A percentile compares a stretch with the other conserved stretches of the same genome.
phyloP scores from a whole-genome alignment of 176 grass and related monocot species.

The Aegilops longissima region DNA sequence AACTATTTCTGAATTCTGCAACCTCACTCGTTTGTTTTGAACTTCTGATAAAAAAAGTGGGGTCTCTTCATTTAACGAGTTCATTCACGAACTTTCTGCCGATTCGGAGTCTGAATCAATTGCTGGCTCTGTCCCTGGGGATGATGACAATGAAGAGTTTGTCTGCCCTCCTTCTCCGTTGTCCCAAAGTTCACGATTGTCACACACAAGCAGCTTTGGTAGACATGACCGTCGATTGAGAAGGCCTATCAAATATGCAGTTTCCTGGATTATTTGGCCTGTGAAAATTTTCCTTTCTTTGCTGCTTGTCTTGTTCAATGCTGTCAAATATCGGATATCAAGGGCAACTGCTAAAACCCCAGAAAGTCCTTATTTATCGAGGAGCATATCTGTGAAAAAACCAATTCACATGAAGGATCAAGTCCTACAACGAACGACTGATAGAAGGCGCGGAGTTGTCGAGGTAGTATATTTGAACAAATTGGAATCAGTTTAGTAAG shows the following conservation, averaged over 20 bases:
- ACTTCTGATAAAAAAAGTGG: constrained; percentile 50
- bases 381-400: constrained; percentile 33
- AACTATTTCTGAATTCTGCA: constrained; percentile 22
- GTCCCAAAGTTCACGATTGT: constrained; percentile 78
- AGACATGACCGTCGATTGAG: constrained; percentile 62
- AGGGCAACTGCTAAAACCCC: constrained; percentile 32
- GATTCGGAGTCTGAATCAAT: constrained; percentile 73
- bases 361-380: constrained; percentile 37
- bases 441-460: constrained; percentile 91
- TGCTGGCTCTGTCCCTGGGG: constrained; percentile 57
- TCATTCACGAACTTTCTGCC: constrained; percentile 83
- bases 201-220: constrained; percentile 62
- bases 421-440: constrained; percentile 69
- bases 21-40: constrained; percentile 20
- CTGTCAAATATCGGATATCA: constrained; percentile 47
- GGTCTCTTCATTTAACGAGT: constrained; percentile 92
- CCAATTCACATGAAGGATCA: constrained; percentile 70
- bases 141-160: constrained; percentile 79
- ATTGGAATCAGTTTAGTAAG: neutral
- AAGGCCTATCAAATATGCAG: constrained; percentile 55
- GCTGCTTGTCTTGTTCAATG: constrained; percentile 56
- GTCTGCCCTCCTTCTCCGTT: constrained; percentile 63
- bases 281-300: constrained; percentile 56
- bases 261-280: constrained; percentile 94
- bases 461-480: constrained; percentile 56